phyloP scores from a whole-genome alignment of 1,284 basidiomycete species.

The Cystobasidium pallidum region DNA sequence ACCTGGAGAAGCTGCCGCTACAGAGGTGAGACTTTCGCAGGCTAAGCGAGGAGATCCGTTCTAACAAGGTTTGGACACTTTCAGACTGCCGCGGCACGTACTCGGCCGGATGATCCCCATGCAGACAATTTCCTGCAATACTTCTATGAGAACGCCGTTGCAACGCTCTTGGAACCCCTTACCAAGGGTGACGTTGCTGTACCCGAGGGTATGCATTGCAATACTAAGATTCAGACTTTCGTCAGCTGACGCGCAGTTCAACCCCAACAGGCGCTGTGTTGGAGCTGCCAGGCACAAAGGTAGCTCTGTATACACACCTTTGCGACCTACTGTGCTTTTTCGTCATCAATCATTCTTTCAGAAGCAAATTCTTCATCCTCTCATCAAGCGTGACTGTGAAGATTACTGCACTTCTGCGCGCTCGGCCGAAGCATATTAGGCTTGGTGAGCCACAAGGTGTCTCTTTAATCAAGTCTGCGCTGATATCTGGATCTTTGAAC shows the following conservation, averaged over 20 bases:
- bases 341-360: slow-evolving; percentile 73
- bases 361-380: slow-evolving; percentile 83
- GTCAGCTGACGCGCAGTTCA: not conserved
- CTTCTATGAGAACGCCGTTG: slow-evolving; percentile 79
- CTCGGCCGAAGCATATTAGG: slow-evolving; percentile 86
- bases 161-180: slow-evolving; percentile 77
- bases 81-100: slow-evolving; percentile 47
- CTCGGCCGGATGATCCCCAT: slow-evolving; percentile 70
- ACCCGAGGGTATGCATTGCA: not conserved
- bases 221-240: not conserved
- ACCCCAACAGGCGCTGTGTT: slow-evolving; percentile 5
- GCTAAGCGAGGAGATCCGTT: too few species aligned
- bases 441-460: slow-evolving; percentile 65
- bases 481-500: not conserved
- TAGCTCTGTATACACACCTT: slow-evolving; percentile 56
- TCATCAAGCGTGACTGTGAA: slow-evolving; percentile 73
- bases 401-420: slow-evolving; percentile 67
- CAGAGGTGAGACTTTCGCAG: slow-evolving; percentile 55
- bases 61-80: too few species aligned
- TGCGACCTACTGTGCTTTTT: slow-evolving; percentile 91
- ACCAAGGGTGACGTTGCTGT: slow-evolving; percentile 55
- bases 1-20: slow-evolving; percentile 53
- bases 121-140: slow-evolving; percentile 86
- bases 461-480: too few species aligned
- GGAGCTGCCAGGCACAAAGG: slow-evolving; percentile 30